A percentile compares a stretch with the other conserved stretches of the same genome.
These are phyloP conservation scores for Cadophora luteo-olivacea DNA, from an alignment of 2,329 filamentous ascomycete genomes.

Conservation along the genomic window DNA sequence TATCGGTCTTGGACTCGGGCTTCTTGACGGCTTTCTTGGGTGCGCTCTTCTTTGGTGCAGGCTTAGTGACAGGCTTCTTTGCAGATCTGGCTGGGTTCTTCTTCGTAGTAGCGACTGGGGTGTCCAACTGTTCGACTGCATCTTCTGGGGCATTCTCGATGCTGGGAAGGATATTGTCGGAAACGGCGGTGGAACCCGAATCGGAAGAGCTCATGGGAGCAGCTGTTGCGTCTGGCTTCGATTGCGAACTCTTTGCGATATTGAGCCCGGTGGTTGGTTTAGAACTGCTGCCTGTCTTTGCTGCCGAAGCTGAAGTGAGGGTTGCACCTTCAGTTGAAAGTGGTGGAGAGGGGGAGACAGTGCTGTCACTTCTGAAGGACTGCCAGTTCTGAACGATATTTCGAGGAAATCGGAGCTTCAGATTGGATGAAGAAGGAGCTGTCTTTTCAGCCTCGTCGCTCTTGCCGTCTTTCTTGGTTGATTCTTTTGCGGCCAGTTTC, in stretches of 20 bases:
- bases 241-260: neutral
- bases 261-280: too few species aligned
- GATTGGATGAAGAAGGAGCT: neutral
- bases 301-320: neutral
- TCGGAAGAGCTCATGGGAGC: slow-evolving; percentile 1
- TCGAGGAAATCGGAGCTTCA: neutral
- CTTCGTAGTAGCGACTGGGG: neutral
- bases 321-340: neutral
- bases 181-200: neutral
- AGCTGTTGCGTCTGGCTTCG: too few species aligned
- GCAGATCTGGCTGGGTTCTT: neutral
- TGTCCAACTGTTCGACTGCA: neutral
- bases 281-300: neutral
- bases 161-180: neutral
- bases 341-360: neutral
- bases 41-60: neutral
- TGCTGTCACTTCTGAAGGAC: neutral
- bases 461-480: neutral
- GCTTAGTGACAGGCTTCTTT: neutral
- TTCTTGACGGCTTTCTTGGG: neutral
- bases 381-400: neutral
- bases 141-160: neutral
- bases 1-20: neutral
- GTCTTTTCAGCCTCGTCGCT: neutral
- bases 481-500: neutral